These are phyloP conservation scores for Solanum medicagineum DNA, from an alignment of 257 asterid species.

Conservation along the genomic window DNA sequence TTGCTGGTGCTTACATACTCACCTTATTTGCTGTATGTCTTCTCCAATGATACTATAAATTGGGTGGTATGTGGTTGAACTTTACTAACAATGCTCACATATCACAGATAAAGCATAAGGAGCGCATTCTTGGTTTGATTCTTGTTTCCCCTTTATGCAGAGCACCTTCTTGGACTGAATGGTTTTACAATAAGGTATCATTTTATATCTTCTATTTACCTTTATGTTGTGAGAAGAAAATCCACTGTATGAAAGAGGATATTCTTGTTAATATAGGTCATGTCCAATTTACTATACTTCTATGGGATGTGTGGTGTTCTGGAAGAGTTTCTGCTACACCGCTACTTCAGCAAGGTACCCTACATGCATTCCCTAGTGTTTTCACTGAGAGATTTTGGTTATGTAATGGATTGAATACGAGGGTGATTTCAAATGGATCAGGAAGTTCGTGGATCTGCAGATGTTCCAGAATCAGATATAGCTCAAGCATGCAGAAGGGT, in stretches of 20 bases:
- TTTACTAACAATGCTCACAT: slow-evolving; percentile 1
- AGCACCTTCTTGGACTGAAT: slow-evolving; percentile 88
- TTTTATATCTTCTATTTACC: not conserved
- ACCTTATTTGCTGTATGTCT: slow-evolving; percentile 70
- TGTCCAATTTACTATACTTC: slow-evolving; percentile 79
- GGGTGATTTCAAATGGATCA: slow-evolving; percentile 17
- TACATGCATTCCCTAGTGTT: not conserved
- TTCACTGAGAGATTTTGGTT: not conserved
- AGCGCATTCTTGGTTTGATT: slow-evolving; percentile 83
- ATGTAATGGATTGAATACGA: not conserved
- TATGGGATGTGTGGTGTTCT: slow-evolving; percentile 77
- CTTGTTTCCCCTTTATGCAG: slow-evolving; percentile 87
- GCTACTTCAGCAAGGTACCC: slow-evolving; percentile 87
- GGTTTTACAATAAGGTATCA: slow-evolving; percentile 76
- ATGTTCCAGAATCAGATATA: slow-evolving; percentile 71
- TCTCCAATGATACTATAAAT: not conserved
- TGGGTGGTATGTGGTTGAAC: not conserved
- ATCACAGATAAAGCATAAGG: slow-evolving; percentile 62
- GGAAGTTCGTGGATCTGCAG: slow-evolving; percentile 73
- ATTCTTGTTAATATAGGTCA: slow-evolving; percentile 34
- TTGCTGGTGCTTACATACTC: slow-evolving; percentile 89
- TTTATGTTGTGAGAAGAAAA: not conserved
- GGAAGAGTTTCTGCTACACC: slow-evolving; percentile 65
- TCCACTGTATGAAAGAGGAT: not conserved
- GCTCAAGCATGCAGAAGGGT: slow-evolving; percentile 95